phyloP scores from a whole-genome alignment of 495 filamentous ascomycete genomes.

The Xylaria sp. region DNA sequence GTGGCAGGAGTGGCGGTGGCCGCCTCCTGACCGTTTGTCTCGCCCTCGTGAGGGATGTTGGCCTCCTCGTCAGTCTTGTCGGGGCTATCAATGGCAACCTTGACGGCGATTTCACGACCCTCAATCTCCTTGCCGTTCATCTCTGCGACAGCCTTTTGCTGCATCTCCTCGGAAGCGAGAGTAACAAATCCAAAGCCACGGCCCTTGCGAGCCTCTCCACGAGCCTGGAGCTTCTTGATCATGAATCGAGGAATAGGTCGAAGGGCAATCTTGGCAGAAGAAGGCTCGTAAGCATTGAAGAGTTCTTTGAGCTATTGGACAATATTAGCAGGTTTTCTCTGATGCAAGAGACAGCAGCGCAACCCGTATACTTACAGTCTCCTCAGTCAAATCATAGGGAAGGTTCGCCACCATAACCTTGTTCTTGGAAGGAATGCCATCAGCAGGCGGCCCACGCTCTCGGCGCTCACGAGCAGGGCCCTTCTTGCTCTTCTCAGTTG shows the following conservation, averaged over 20 bases:
- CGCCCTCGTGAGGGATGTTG: constrained; percentile 54
- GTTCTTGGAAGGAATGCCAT: constrained; percentile 97
- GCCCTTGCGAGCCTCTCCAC: constrained; percentile 97
- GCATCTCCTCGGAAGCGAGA: constrained; percentile 89
- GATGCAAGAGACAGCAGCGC: background rate
- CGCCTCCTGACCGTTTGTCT: constrained; percentile 54
- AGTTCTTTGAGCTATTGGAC: constrained; percentile 86
- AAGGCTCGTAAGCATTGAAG: constrained; percentile 85
- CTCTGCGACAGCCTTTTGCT: constrained; percentile 94
- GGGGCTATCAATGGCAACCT: constrained; percentile 99
- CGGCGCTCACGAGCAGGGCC: constrained; percentile 65
- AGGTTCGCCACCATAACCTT: constrained; percentile 99
- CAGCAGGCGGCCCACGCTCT: constrained; percentile 94
- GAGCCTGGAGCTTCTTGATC: constrained; percentile 99
- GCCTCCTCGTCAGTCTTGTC: constrained; percentile 94
- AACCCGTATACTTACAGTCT: constrained; percentile 70
- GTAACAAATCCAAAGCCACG: constrained; percentile 99
- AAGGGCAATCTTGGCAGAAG: constrained; percentile 96
- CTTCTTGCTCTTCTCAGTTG: constrained; percentile 56
- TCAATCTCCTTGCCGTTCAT: constrained; percentile 99
- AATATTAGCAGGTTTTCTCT: constrained; percentile 48
- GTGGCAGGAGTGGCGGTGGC: constrained; percentile 34
- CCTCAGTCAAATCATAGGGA: constrained; percentile 95
- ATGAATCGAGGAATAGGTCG: constrained; percentile 99
- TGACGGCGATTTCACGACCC: constrained; percentile 98